phyloP scores from a whole-genome alignment of 106 monocot species.

The Platanthera zijinensis region DNA sequence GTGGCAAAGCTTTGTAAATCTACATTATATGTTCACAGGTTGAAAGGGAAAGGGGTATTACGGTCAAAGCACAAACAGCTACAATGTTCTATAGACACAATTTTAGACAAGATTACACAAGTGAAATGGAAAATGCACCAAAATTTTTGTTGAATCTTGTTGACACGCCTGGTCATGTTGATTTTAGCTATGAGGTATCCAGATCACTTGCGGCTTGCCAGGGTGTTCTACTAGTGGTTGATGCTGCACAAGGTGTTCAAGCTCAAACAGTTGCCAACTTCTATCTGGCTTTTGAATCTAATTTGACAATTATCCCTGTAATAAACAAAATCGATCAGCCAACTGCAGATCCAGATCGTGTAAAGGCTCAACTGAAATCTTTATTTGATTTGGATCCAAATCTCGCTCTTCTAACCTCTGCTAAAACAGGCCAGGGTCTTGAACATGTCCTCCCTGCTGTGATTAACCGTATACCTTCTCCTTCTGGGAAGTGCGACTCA shows the following conservation, averaged over 20 bases:
- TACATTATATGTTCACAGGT: constrained; percentile 36
- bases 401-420: constrained; percentile 86
- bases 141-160: constrained; percentile 76
- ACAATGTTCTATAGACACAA: constrained; percentile 83
- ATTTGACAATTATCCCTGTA: constrained; percentile 83
- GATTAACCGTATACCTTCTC: constrained; percentile 72
- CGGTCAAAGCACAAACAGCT: constrained; percentile 97
- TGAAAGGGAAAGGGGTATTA: constrained; percentile 98
- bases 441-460: constrained; percentile 93
- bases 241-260: constrained; percentile 99
- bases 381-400: constrained; percentile 88
- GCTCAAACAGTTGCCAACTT: constrained; percentile 99
- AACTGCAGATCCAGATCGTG: constrained; percentile 91
- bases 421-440: constrained; percentile 94
- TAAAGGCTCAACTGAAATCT: constrained; percentile 82
- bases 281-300: constrained; percentile 90
- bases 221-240: constrained; percentile 93
- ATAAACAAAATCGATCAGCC: constrained; percentile 99
- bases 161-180: constrained; percentile 98
- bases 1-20: no score
- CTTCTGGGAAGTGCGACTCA: constrained; percentile 55
- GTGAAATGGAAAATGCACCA: constrained; percentile 9
- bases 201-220: constrained; percentile 97
- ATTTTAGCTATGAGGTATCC: constrained; percentile 99
- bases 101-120: constrained; percentile 3